These are phyloP conservation scores for Helianthus annuus DNA, from an alignment of 129 eudicot genomes.

Conservation along the genomic window HanXRQr2.0-SUNRISE NC_035447.2:43113829-43114328, in stretches of 20 bases:
- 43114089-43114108: conserved; percentile 69
- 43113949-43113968: conserved; percentile 45
- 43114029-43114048: conserved; percentile 77
- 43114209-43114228: too few species aligned
- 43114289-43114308: too few species aligned
- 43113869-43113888: conserved; percentile 5
- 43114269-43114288: too few species aligned
- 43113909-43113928: conserved; percentile 14
- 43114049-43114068: conserved; percentile 93
- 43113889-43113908: conserved; percentile 31
- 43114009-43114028: conserved; percentile 72
- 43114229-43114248: too few species aligned
- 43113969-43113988: conserved; percentile 26
- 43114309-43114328: too few species aligned
- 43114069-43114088: conserved; percentile 74
- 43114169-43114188: too few species aligned
- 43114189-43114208: too few species aligned
- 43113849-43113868: conserved; percentile 22
- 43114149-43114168: too few species aligned
- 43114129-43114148: too few species aligned
- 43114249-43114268: too few species aligned
- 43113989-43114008: conserved; percentile 41
- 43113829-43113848: not conserved
- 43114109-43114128: conserved; percentile 24
- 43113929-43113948: conserved; percentile 3